These are phyloP conservation scores for Candida oleophila DNA, from an alignment of 805 yeast species.

Conservation along the genomic window DNA sequence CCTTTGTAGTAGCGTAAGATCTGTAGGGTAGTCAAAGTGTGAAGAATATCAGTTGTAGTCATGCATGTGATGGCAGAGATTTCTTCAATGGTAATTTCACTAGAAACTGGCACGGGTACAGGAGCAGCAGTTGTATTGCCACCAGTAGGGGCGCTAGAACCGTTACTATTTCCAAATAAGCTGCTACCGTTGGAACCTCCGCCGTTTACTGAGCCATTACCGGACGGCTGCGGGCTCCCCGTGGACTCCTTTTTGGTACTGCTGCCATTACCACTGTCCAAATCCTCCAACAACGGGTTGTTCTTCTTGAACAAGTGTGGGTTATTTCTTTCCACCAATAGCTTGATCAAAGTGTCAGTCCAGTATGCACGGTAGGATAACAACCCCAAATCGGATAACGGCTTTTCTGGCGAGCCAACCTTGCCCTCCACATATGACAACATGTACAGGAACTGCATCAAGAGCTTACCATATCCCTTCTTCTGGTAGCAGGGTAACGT, in stretches of 20 bases:
- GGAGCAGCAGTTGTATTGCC: constrained; percentile 3
- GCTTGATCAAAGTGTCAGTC: constrained; percentile 83
- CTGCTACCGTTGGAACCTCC: neutral
- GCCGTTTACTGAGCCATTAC: constrained; percentile 3
- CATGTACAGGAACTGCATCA: constrained; percentile 92
- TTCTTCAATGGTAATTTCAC: constrained; percentile 83
- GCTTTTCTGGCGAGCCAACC: constrained; percentile 96
- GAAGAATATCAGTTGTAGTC: constrained; percentile 95
- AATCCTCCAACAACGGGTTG: constrained; percentile 32
- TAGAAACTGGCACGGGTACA: constrained; percentile 13
- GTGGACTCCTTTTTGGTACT: constrained; percentile 11
- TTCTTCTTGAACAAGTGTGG: constrained; percentile 38
- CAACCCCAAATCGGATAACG: constrained; percentile 90
- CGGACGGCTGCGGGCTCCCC: constrained; percentile 14
- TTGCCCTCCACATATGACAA: constrained; percentile 85
- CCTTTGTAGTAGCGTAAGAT: constrained; percentile 92
- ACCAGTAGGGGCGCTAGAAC: neutral
- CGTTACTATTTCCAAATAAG: constrained; percentile 9
- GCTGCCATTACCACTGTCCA: constrained; percentile 14
- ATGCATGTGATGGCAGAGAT: constrained; percentile 82
- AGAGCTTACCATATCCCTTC: constrained; percentile 86
- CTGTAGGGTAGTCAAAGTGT: constrained; percentile 87
- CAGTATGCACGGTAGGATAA: constrained; percentile 93
- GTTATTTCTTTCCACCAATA: constrained; percentile 59
- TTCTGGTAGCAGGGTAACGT: constrained; percentile 96